Evolutionary conservation across 768 basidiomycete species (phyloP).

Genomic region (Termitomyces heimii): DNA sequence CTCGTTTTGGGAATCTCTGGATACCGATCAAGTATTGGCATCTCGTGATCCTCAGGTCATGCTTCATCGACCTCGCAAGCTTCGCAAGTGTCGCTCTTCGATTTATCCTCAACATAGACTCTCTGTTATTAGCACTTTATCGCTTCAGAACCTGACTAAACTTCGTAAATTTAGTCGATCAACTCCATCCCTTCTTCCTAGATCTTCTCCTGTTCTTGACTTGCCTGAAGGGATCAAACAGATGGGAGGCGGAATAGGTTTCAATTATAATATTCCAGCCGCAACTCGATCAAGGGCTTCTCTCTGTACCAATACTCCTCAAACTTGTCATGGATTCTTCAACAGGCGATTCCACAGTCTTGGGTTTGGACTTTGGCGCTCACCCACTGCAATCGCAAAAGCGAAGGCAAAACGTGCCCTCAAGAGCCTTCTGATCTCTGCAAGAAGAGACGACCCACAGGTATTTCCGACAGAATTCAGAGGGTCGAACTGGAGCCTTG

Average conservation of each 20-base stretch:
- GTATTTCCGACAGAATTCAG: slow-evolving; percentile 6
- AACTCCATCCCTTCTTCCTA: slow-evolving; percentile 21
- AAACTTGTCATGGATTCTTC: slow-evolving; percentile 14
- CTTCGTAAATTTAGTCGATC: slow-evolving; percentile 30
- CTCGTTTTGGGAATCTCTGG: slow-evolving; percentile 42
- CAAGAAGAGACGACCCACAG: background rate
- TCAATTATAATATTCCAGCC: slow-evolving; percentile 31
- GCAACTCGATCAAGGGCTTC: slow-evolving; percentile 20
- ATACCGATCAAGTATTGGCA: slow-evolving; percentile 26
- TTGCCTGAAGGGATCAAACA: slow-evolving; percentile 42
- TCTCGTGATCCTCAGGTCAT: slow-evolving; percentile 11
- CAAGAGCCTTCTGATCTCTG: background rate
- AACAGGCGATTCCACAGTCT: slow-evolving; percentile 7
- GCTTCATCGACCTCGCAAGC: slow-evolving; percentile 23
- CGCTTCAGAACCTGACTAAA: slow-evolving; percentile 28
- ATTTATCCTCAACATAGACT: slow-evolving; percentile 20
- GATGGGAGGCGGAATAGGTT: slow-evolving; percentile 49
- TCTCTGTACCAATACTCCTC: slow-evolving; percentile 14
- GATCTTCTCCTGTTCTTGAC: slow-evolving; percentile 14
- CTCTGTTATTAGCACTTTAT: slow-evolving; percentile 26
- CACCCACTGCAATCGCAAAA: slow-evolving; percentile 8
- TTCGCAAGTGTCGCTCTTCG: slow-evolving; percentile 33
- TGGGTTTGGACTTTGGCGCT: slow-evolving; percentile 11
- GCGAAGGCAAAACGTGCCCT: slow-evolving; percentile 9
- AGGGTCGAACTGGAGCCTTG: slow-evolving; percentile 14